Percentiles rank a stretch among this genome's conserved stretches.
Conservation (phyloP, 2,329 filamentous ascomycete genomes). For the Penicillium sclerotigenum region DNA sequence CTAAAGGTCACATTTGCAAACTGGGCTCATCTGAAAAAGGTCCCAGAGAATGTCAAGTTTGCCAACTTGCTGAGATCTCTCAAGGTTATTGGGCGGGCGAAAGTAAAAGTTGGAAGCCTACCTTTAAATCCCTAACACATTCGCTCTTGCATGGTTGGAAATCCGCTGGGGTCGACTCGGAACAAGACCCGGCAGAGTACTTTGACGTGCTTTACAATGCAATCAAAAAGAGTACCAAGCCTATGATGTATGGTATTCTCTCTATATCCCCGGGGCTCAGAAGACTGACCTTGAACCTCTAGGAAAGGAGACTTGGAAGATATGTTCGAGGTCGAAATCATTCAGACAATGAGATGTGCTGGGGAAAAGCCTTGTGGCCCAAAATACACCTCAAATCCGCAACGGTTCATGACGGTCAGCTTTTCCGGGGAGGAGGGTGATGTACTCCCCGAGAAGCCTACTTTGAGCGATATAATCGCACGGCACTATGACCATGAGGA, state of each 20-base stretch:
- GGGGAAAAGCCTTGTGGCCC: background rate
- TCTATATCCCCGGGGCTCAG: background rate
- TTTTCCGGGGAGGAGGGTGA: background rate
- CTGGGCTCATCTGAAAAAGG: background rate
- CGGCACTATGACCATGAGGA: background rate
- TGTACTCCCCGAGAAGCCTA: background rate
- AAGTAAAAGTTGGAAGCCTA: background rate
- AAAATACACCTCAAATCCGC: background rate
- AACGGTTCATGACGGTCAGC: background rate
- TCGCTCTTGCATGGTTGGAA: background rate
- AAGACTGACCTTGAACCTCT: background rate
- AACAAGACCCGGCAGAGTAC: constrained; percentile 15
- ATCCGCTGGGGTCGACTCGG: background rate
- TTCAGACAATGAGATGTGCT: background rate
- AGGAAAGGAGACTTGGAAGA: constrained; percentile 5
- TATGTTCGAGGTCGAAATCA: background rate
- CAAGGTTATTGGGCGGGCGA: constrained; percentile 17
- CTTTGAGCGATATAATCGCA: background rate
- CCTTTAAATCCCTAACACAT: background rate
- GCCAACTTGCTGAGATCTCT: constrained; percentile 15
- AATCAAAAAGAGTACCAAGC: background rate
- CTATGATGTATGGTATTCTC: constrained; percentile 1
- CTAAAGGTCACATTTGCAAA: background rate
- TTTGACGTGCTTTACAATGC: background rate
- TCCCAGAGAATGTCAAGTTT: constrained; percentile 5